A percentile compares a stretch with the other conserved stretches of the same genome.
Conservation (phyloP, 192 early-diverging fungal genomes). For the Rhizoclosmatium sp. region DNA sequence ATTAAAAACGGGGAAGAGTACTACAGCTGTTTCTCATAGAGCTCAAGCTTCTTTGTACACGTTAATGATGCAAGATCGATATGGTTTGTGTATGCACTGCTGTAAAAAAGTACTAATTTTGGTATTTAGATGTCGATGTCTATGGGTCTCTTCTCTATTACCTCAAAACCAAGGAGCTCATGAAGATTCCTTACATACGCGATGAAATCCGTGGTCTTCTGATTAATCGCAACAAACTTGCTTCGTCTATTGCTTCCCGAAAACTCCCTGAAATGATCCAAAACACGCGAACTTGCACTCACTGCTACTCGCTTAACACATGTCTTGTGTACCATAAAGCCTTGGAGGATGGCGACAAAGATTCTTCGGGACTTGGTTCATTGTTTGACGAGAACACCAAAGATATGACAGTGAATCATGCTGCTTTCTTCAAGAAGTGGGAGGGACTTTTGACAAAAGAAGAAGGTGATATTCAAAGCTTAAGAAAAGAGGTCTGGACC, state of each 20-base stretch:
- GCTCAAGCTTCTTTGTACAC: conserved; percentile 90
- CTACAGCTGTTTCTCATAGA: conserved; percentile 68
- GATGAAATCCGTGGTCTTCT: conserved; percentile 79
- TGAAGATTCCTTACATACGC: conserved; percentile 63
- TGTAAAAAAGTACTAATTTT: neutral
- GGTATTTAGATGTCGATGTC: conserved; percentile 67
- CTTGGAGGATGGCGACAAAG: conserved; percentile 70
- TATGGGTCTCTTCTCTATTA: conserved; percentile 80
- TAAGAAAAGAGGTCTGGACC: conserved; percentile 55
- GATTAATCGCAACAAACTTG: conserved; percentile 78
- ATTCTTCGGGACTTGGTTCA: conserved; percentile 60
- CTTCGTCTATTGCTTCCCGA: conserved; percentile 54
- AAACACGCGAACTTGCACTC: conserved; percentile 65
- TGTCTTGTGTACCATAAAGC: conserved; percentile 81
- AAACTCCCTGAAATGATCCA: conserved; percentile 77
- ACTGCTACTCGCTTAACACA: conserved; percentile 68
- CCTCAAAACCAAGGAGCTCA: conserved; percentile 70
- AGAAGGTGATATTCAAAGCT: conserved; percentile 63
- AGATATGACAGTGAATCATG: conserved; percentile 66
- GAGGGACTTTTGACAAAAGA: conserved; percentile 76
- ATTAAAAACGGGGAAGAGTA: conserved; percentile 82
- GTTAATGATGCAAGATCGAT: conserved; percentile 82
- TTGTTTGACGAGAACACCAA: conserved; percentile 70
- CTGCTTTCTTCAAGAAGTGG: conserved; percentile 83
- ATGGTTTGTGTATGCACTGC: conserved; percentile 56